Evolutionary conservation across 257 asterid genomes (phyloP).

Genomic region (Perilla frutescens): DNA sequence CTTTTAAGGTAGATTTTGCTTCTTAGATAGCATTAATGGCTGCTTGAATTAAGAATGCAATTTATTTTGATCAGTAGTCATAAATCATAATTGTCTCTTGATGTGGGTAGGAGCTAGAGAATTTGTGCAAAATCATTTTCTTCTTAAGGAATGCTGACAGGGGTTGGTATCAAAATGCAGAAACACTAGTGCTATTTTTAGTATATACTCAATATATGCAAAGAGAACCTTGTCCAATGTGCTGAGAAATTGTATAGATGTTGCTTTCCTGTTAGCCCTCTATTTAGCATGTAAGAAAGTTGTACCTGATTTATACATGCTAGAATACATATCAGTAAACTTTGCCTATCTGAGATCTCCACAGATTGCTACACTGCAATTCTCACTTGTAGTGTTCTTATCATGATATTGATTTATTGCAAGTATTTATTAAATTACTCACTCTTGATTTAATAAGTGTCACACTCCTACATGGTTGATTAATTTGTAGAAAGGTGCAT

Average conservation of each 20-base stretch:
- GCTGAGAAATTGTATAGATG: neutral
- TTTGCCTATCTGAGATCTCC: constrained; percentile 1
- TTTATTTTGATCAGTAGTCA: constrained; percentile 11
- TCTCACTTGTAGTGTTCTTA: constrained; percentile 1
- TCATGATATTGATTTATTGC: constrained; percentile 13
- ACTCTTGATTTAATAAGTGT: neutral
- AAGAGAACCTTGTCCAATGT: neutral
- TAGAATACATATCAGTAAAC: neutral
- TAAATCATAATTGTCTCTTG: neutral
- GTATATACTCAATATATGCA: neutral
- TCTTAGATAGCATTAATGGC: constrained; percentile 18
- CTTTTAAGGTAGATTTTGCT: constrained; percentile 70
- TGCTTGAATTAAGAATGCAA: constrained; percentile 18
- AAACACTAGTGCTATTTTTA: neutral
- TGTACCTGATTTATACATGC: neutral
- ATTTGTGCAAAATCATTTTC: neutral
- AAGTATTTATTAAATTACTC: no score
- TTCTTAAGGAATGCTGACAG: neutral
- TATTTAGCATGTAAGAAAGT: neutral
- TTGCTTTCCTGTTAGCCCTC: neutral
- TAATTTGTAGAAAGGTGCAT: constrained; percentile 87
- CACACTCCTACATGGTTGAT: constrained; percentile 15
- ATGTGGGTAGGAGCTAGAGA: constrained; percentile 4
- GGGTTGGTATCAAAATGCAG: neutral
- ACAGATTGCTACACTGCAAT: neutral